phyloP scores from a whole-genome alignment of 1,284 basidiomycete species.

The Cryptococcus sp. region DNA sequence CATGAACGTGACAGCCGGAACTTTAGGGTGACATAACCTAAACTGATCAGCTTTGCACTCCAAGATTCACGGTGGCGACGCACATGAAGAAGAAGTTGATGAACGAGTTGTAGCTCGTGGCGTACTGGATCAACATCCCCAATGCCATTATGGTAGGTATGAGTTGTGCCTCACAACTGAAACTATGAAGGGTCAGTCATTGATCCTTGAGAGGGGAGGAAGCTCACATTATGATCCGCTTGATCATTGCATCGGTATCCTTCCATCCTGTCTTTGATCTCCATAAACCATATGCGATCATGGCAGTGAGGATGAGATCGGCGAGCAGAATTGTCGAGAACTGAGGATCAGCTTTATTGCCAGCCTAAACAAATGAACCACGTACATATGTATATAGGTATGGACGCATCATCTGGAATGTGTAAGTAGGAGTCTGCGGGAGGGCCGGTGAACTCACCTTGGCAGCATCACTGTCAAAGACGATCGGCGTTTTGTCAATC shows the following conservation, averaged over 20 bases:
- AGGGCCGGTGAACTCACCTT: neutral
- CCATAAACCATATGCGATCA: slow-evolving; percentile 1
- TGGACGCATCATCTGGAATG: neutral
- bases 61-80: neutral
- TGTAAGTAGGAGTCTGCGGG: neutral
- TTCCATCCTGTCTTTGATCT: neutral
- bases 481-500: neutral
- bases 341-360: slow-evolving; percentile 1
- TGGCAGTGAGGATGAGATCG: slow-evolving; percentile 2
- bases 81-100: neutral
- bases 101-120: neutral
- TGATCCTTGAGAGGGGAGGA: neutral
- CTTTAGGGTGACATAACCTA: neutral
- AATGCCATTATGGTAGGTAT: neutral
- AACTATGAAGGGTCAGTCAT: neutral
- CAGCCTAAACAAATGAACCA: neutral
- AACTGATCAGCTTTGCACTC: neutral
- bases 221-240: neutral
- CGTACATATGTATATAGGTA: neutral
- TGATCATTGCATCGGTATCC: slow-evolving; percentile 1
- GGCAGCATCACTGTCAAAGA: neutral
- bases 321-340: neutral
- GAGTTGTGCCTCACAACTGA: neutral
- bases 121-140: neutral
- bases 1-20: neutral